Conservation (phyloP, 2,329 filamentous ascomycete genomes). For the Ceratocystis huliohia region DNA sequence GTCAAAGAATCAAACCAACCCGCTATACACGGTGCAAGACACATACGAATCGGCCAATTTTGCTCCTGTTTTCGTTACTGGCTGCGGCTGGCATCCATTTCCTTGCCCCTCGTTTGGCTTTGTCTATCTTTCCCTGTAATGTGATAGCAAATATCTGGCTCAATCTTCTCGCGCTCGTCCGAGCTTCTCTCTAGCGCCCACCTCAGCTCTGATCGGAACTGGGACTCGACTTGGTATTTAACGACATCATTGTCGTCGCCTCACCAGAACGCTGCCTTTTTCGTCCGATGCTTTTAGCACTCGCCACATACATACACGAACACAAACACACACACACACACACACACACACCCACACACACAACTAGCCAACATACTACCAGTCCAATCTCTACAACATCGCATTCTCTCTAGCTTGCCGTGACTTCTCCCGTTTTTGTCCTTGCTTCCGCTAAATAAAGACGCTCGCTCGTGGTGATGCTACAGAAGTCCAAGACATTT, state of each 20-base stretch:
- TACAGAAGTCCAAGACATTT: conserved; percentile 10
- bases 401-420: not conserved
- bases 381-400: not conserved
- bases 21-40: not conserved
- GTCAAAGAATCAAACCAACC: too few species aligned
- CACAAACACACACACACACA: not conserved
- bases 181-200: not conserved
- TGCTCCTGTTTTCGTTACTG: not conserved
- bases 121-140: not conserved
- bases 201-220: not conserved
- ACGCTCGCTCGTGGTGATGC: conserved; percentile 7
- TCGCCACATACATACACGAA: not conserved
- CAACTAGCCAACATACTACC: not conserved
- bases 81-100: not conserved
- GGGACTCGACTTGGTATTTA: not conserved
- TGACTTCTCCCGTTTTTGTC: not conserved
- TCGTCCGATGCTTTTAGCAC: not conserved
- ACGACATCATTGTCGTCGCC: not conserved
- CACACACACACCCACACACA: not conserved
- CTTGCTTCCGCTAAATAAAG: not conserved
- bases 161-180: not conserved
- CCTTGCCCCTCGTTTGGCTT: not conserved
- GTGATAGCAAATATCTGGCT: not conserved
- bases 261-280: not conserved
- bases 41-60: not conserved